phyloP scores from a whole-genome alignment of 108 stramenopile genomes.

The Nitzschia putrida region DNA sequence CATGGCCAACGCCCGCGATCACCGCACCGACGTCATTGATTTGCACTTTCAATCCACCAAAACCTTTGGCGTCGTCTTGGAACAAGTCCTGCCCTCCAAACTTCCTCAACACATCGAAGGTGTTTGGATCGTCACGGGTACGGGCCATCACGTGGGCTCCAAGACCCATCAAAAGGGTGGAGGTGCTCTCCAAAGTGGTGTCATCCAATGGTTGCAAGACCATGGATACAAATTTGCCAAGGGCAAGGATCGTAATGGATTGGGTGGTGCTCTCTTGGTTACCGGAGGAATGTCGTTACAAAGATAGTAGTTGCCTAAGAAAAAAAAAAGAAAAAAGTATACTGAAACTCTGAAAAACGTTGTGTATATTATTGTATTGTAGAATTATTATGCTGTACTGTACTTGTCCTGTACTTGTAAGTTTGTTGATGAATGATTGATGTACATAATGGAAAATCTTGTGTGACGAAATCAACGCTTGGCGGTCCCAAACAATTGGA shows the following conservation, averaged over 20 bases:
- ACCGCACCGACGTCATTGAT: slow-evolving; percentile 54
- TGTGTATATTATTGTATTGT: no score
- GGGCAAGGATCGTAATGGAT: slow-evolving; percentile 61
- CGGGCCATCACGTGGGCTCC: slow-evolving; percentile 60
- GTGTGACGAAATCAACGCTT: no score
- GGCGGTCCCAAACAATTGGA: neutral
- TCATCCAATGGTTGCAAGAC: slow-evolving; percentile 47
- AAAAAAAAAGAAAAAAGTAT: no score
- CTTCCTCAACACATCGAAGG: slow-evolving; percentile 22
- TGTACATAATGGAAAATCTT: no score
- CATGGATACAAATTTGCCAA: slow-evolving; percentile 45
- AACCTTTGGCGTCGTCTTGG: slow-evolving; percentile 54
- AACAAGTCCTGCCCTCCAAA: slow-evolving; percentile 38
- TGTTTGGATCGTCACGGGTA: slow-evolving; percentile 70
- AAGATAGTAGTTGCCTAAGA: neutral
- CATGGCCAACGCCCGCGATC: neutral
- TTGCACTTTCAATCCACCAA: slow-evolving; percentile 72
- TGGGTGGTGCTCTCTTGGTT: slow-evolving; percentile 59
- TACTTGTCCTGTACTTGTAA: no score
- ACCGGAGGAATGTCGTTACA: neutral
- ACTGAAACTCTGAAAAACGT: no score
- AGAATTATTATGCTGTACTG: no score
- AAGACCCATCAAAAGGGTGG: slow-evolving; percentile 68
- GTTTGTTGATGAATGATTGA: no score
- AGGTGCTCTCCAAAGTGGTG: slow-evolving; percentile 56